Evolutionary conservation across 352 stramenopile genomes (phyloP), one percentile per base, ranked within the genome.

Genomic region (Phytophthora kernoviae): DNA sequence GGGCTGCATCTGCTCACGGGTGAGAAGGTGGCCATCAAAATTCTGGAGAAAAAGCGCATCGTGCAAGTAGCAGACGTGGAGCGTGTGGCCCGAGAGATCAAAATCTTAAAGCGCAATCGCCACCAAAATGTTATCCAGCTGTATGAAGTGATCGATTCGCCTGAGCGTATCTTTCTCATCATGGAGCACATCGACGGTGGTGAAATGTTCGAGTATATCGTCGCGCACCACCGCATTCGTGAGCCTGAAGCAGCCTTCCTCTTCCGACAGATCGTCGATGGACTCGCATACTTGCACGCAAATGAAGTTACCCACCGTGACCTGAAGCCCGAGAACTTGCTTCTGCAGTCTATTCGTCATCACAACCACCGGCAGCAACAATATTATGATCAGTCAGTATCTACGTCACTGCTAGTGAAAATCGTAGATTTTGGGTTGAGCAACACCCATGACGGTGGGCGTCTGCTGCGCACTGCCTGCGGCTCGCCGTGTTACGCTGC

Each of bases 151-250:
- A 90, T 68, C 84, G 90, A 93, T 21, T 91, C 88, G n/a, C 65
- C 71, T 15, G 67, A 81, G 17, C 21, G 51, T 32, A 98, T 98
- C 43, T 97, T 96, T 47, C 68, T 98, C 4, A 95, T 98, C 57
- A 97, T 97, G 88, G 94, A 98, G 58, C 87, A 92, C 70, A 73
- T 90, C 18, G 91, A 97, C 54, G 88, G 87, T 12, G 90, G 87
- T 32, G 91, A 98, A 58, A 90, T 98, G 73, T 98, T 98, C 61
- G 88, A 98, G 68, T 97, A 97, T 66, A 98, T 98, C 54, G 93
- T 98, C 22, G 64, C 83, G 6, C 82, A 96, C 49, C 80, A 94
- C 37, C 81, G 85, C 6, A 82, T 98, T 30, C 72, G 84, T 14
- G 93, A 98, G 51, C 44, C 70, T 11, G 65, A 73, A 32, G 59